Evolutionary conservation across 148 eudicot species (phyloP).

Genomic region (Arbutus unedo): DNA sequence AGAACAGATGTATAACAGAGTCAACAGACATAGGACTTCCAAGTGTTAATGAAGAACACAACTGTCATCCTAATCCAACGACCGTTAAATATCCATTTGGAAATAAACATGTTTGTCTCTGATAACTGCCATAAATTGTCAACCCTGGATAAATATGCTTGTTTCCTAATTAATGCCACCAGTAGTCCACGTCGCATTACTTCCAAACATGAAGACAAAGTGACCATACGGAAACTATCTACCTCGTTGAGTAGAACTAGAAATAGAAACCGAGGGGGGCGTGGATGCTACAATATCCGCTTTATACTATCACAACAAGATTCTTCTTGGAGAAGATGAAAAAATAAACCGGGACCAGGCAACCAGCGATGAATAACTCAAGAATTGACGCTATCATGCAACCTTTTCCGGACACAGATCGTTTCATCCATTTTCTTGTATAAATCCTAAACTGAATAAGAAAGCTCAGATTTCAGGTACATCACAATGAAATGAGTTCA

Average conservation of each 20-base stretch:
- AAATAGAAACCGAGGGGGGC: background rate
- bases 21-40: background rate
- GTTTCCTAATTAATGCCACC: background rate
- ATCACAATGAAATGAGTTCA: background rate
- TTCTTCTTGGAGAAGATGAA: background rate
- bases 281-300: background rate
- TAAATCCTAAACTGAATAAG: background rate
- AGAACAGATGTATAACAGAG: background rate
- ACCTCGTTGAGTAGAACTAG: background rate
- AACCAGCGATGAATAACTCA: background rate
- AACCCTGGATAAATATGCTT: background rate
- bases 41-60: constrained; percentile 6
- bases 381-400: background rate
- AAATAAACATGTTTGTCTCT: background rate
- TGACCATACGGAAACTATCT: background rate
- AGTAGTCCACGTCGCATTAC: background rate
- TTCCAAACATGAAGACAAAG: background rate
- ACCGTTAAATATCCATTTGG: background rate
- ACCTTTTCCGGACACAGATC: background rate
- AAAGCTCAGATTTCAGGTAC: background rate
- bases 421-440: background rate
- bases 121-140: background rate
- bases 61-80: background rate
- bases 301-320: background rate
- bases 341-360: background rate